Base-by-base conservation (phyloP, 2,329 filamentous ascomycete species). In the Aureobasidium sp. region DNA sequence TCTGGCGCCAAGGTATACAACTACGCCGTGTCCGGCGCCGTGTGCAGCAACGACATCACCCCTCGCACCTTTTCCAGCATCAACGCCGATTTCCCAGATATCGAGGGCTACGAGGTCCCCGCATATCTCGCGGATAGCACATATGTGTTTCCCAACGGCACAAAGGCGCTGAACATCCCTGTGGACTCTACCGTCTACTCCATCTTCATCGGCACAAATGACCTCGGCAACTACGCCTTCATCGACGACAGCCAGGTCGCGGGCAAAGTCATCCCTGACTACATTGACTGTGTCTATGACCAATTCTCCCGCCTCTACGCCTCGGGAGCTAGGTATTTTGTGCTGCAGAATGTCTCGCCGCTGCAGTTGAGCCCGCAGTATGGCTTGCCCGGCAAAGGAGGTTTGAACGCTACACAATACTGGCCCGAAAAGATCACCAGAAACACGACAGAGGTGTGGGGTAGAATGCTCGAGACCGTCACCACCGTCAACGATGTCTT, bases 181-280 rank as follows among this genome's bases (percentile, higher is more conserved):
- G 66, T 79, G 1, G 73, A 81, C 31, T 84, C 85, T 64, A 89
- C 87, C 0, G 84, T 89, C 2, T 92, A 90, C 67, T 79, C 84
- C 1, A 80, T 92, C 54, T 92, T 87, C 87, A 90, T 92, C 66
- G 89, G 89, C 3, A 91, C 88, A 25, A 93, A 93, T 69, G 89
- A 94, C 67, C 75, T 93, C 10, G 88, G 88, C 23, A 78, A 77
- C 60, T 73, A 78, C 55, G 86, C 81, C 9, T 87, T 91, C 68
- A 70, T 92, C 33, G 83, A 80, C 4, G 86, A 90, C 68, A 78
- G 77, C 25, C 85, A 90, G 69, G 71, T 79, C 4, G 66, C 74
- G 0, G 81, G 79, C 13, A 84, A 83, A 25, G 85, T 81, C 1
- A 78, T 91, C 6, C 75, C 78, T 1, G 80, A 85, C 67, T 90